Conservation (phyloP, 2,329 filamentous ascomycete genomes). For the Penicillium griseofulvum region DNA sequence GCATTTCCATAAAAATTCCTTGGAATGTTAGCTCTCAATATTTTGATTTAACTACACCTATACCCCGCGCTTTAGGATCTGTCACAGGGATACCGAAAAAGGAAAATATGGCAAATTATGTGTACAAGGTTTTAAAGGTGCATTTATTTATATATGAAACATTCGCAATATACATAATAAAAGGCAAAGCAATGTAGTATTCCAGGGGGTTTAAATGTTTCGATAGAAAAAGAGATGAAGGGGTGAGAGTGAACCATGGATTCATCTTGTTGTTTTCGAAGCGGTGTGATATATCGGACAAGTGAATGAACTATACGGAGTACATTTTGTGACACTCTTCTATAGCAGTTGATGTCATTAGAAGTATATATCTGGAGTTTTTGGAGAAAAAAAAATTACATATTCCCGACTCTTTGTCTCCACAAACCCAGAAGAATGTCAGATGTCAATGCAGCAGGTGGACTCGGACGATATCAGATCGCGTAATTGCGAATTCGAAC, state of each 20-base stretch:
- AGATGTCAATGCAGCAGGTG: conserved; percentile 32
- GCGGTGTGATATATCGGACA: conserved; percentile 24
- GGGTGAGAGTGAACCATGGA: conserved; percentile 20
- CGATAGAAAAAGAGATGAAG: conserved; percentile 12
- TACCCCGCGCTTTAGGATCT: conserved; percentile 10
- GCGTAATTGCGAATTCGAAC: conserved; percentile 10
- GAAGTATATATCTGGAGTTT: background rate
- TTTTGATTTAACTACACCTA: background rate
- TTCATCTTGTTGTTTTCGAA: conserved; percentile 9
- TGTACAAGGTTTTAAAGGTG: background rate
- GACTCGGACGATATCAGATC: conserved; percentile 13
- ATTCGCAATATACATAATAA: background rate
- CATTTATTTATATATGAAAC: background rate
- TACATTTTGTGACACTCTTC: background rate
- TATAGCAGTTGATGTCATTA: conserved; percentile 1
- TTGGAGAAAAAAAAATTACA: background rate
- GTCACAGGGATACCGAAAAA: conserved; percentile 6
- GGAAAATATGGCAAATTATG: background rate
- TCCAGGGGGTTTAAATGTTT: background rate
- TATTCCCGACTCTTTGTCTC: background rate
- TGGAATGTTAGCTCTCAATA: conserved; percentile 9
- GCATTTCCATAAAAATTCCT: background rate
- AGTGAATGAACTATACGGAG: too few species aligned
- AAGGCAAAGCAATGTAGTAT: too few species aligned
- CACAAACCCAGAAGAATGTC: conserved; percentile 19